phyloP scores from a whole-genome alignment of 306 rosid genomes.

The Quercus rubra region DNA sequence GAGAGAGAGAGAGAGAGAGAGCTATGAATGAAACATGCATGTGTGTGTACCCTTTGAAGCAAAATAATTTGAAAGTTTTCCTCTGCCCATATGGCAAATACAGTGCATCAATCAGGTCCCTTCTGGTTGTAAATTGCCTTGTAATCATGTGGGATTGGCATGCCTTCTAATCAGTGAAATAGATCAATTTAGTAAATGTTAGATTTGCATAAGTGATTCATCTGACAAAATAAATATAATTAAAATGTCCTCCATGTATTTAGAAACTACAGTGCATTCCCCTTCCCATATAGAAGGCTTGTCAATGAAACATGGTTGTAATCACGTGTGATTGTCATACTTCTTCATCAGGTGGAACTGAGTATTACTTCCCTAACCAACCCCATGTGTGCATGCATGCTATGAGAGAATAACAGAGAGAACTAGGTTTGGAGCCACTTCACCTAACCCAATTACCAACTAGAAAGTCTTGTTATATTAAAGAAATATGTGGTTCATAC shows the following conservation, averaged over 20 bases:
- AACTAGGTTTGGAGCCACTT: background rate
- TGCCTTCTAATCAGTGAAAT: background rate
- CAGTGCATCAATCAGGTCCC: background rate
- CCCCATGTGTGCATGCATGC: background rate
- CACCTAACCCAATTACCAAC: background rate
- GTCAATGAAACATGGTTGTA: background rate
- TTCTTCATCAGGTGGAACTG: background rate
- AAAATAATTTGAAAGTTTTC: background rate
- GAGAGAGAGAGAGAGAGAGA: background rate
- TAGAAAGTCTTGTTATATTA: background rate
- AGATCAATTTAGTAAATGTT: background rate
- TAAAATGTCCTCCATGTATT: background rate
- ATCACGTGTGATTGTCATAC: background rate
- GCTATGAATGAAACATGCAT: background rate
- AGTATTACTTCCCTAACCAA: background rate
- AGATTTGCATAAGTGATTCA: background rate
- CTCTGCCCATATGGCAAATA: background rate
- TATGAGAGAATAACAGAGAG: background rate
- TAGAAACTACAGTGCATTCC: background rate
- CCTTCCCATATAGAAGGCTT: background rate
- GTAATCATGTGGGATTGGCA: background rate
- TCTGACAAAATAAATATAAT: background rate
- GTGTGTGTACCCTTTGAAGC: background rate
- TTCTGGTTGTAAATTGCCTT: background rate
- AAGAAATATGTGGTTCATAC: background rate